These are phyloP conservation scores for Arthrobotrys sphaeroides DNA, from an alignment of 2,329 filamentous ascomycete genomes.

Conservation along the genomic window DNA sequence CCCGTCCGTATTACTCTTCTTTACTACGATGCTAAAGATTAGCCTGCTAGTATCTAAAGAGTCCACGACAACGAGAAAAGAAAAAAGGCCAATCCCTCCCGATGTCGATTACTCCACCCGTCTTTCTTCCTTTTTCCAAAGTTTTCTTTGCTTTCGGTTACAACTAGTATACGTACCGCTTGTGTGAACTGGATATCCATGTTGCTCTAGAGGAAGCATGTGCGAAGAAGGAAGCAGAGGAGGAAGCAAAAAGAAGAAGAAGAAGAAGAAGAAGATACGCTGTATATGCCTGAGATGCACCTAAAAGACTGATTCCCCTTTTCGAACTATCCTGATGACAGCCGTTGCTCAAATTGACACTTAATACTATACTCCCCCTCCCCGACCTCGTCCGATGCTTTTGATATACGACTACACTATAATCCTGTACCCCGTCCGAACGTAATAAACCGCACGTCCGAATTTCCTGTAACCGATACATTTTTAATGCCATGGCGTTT, in stretches of 20 bases:
- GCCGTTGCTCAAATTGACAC: constrained; percentile 2
- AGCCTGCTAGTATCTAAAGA: constrained; percentile 36
- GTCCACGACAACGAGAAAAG: constrained; percentile 35
- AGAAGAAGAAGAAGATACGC: constrained; percentile 13
- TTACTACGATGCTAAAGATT: constrained; percentile 23
- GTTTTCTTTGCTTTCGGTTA: constrained; percentile 22
- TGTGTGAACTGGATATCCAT: constrained; percentile 8
- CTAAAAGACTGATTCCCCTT: constrained; percentile 7
- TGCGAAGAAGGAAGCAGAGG: no score
- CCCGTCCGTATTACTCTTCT: constrained; percentile 23
- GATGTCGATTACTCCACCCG: background rate
- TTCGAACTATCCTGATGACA: background rate
- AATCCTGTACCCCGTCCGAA: background rate
- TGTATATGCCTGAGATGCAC: constrained; percentile 12
- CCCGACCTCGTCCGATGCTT: background rate
- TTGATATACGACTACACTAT: background rate
- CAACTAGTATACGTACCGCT: constrained; percentile 9
- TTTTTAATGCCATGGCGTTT: constrained; percentile 12
- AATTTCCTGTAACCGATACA: background rate
- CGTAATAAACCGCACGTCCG: background rate
- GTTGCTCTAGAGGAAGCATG: constrained; percentile 29
- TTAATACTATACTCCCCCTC: background rate
- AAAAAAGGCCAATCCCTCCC: constrained; percentile 9
- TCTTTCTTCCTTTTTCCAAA: background rate
- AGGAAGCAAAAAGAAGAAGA: no score